Percentiles rank a stretch among this genome's conserved stretches.
These are phyloP conservation scores for Neodidymelliopsis sp. DNA, from an alignment of 2,329 filamentous ascomycete species.

Conservation along the genomic window DNA sequence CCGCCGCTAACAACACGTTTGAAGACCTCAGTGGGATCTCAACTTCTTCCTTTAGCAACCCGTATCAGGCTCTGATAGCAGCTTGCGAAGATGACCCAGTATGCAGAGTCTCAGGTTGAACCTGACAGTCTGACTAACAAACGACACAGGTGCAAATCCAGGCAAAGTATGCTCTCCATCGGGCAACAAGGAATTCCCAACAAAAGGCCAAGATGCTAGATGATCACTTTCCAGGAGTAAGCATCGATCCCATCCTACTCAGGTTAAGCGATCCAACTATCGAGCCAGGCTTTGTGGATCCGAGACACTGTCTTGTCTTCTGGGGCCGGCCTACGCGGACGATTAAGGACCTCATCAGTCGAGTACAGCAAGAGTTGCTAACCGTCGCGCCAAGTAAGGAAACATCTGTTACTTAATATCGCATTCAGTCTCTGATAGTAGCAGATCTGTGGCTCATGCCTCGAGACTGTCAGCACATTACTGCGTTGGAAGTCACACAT, in stretches of 20 bases:
- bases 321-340: slow-evolving; percentile 84
- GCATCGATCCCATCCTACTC: slow-evolving; percentile 77
- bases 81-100: slow-evolving; percentile 73
- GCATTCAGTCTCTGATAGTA: slow-evolving; percentile 13
- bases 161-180: slow-evolving; percentile 75
- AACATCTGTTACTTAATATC: neutral
- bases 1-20: slow-evolving; percentile 34
- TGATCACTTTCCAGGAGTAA: slow-evolving; percentile 71
- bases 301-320: slow-evolving; percentile 82
- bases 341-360: slow-evolving; percentile 70
- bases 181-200: slow-evolving; percentile 75
- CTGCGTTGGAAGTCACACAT: slow-evolving; percentile 83
- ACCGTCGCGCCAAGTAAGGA: slow-evolving; percentile 72
- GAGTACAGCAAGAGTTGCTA: slow-evolving; percentile 72
- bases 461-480: slow-evolving; percentile 79
- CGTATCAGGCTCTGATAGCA: slow-evolving; percentile 76
- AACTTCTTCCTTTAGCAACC: slow-evolving; percentile 65
- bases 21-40: slow-evolving; percentile 52
- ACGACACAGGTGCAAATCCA: slow-evolving; percentile 69
- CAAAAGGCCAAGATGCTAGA: slow-evolving; percentile 78
- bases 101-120: slow-evolving; percentile 38
- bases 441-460: slow-evolving; percentile 89
- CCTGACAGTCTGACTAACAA: neutral
- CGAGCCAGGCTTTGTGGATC: slow-evolving; percentile 75
- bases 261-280: slow-evolving; percentile 70